Percentiles rank a stretch among this genome's conserved stretches.
phyloP scores from a whole-genome alignment of 1,139 yeast species.

The Geotrichum carabidarum region DNA sequence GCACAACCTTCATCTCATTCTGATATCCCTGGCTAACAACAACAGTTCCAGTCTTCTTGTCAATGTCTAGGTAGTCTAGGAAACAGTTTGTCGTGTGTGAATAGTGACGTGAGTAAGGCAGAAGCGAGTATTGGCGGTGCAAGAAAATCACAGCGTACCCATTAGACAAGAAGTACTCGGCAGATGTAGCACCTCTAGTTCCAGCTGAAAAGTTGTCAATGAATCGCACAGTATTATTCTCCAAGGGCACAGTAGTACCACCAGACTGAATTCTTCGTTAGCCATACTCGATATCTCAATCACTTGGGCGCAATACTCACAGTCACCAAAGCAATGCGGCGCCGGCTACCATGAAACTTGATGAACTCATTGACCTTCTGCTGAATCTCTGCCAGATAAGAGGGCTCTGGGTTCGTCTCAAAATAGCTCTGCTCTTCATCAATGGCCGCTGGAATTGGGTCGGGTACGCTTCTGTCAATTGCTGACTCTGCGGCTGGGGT shows the following conservation, averaged over 20 bases:
- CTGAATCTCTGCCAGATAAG: slow-evolving; percentile 60
- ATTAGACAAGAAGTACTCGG: slow-evolving; percentile 78
- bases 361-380: slow-evolving; percentile 57
- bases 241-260: slow-evolving; percentile 98
- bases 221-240: slow-evolving; percentile 91
- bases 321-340: slow-evolving; percentile 73
- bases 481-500: slow-evolving; percentile 69
- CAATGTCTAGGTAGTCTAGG: slow-evolving; percentile 63
- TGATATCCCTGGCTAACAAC: slow-evolving; percentile 56
- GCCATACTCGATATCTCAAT: background rate
- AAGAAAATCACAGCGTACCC: slow-evolving; percentile 90
- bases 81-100: slow-evolving; percentile 81
- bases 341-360: slow-evolving; percentile 38
- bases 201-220: slow-evolving; percentile 97
- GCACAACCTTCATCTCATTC: slow-evolving; percentile 57
- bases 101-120: slow-evolving; percentile 87
- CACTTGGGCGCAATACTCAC: background rate
- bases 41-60: slow-evolving; percentile 32
- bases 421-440: slow-evolving; percentile 75
- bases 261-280: slow-evolving; percentile 48
- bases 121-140: slow-evolving; percentile 83
- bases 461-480: slow-evolving; percentile 69
- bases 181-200: slow-evolving; percentile 93
- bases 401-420: slow-evolving; percentile 64
- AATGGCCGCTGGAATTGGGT: slow-evolving; percentile 70